A percentile compares a stretch with the other conserved stretches of the same genome.
phyloP scores from a whole-genome alignment of 345 rosid species.

The Citrus hindsii region DNA sequence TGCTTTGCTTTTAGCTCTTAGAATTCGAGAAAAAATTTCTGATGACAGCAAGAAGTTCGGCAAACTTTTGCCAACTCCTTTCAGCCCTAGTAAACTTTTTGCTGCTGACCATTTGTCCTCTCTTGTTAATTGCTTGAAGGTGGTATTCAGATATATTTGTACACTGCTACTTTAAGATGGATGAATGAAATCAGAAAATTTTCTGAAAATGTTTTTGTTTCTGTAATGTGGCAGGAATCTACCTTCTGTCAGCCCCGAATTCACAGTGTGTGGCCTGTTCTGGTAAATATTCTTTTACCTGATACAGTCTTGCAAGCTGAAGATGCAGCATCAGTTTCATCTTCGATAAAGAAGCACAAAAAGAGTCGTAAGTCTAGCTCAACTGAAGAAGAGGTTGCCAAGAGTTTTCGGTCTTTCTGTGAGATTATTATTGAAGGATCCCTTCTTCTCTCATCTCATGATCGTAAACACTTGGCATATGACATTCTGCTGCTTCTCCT shows the following conservation, averaged over 20 bases:
- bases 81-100: constrained; percentile 63
- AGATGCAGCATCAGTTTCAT: constrained; percentile 55
- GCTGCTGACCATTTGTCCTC: constrained; percentile 64
- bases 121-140: constrained; percentile 80
- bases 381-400: constrained; percentile 70
- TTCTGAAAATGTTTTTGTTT: constrained; percentile 3
- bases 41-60: constrained; percentile 42
- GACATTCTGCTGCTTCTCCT: constrained; percentile 76
- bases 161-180: background rate
- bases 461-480: constrained; percentile 88
- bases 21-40: constrained; percentile 51
- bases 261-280: constrained; percentile 80
- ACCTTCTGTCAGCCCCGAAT: constrained; percentile 96
- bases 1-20: constrained; percentile 87
- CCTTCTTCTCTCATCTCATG: constrained; percentile 86
- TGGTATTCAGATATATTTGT: constrained; percentile 18
- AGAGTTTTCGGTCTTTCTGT: constrained; percentile 51
- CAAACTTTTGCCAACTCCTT: constrained; percentile 77
- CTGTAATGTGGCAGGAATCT: constrained; percentile 66
- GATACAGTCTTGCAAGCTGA: constrained; percentile 61
- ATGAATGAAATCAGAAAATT: background rate
- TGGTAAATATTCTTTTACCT: constrained; percentile 75
- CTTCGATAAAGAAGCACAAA: constrained; percentile 75
- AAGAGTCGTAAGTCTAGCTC: constrained; percentile 67
- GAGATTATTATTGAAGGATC: constrained; percentile 70